Evolutionary conservation across 2,329 filamentous ascomycete genomes (phyloP).

Genomic region (Trichoderma pleuroti): DNA sequence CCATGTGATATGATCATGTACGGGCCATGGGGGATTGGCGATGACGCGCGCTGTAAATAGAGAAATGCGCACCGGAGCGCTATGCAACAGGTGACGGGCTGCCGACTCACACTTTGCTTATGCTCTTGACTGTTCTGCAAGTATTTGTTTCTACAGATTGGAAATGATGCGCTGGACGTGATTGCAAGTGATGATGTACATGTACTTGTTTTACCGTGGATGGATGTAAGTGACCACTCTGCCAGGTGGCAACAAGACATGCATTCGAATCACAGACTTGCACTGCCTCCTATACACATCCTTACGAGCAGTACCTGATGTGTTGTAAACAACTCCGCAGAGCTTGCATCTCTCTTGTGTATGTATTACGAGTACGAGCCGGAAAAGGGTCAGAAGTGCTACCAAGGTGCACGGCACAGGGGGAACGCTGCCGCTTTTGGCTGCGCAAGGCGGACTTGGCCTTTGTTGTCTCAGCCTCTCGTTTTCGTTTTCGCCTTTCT

Average conservation of each 20-base stretch:
- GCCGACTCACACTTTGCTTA: neutral
- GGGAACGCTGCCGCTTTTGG: neutral
- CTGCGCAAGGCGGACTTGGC: neutral
- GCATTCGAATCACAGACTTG: neutral
- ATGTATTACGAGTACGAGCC: neutral
- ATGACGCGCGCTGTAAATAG: neutral
- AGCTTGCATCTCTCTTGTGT: neutral
- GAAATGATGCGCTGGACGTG: neutral
- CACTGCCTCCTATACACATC: neutral
- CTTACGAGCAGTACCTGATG: neutral
- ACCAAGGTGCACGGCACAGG: neutral
- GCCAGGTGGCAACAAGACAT: neutral
- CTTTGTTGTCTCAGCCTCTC: neutral
- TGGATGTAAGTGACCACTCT: neutral
- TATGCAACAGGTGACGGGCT: neutral
- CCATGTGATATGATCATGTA: conserved; percentile 15
- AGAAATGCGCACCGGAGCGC: neutral
- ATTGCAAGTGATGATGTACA: neutral
- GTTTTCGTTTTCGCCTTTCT: conserved; percentile 14
- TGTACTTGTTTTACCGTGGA: no score
- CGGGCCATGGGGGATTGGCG: neutral
- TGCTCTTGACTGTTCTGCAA: neutral
- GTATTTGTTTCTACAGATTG: neutral
- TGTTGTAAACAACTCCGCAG: neutral
- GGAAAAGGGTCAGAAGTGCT: neutral